Base-by-base conservation (phyloP, 1,284 basidiomycete species). In the Clitocybe nebularis region DNA sequence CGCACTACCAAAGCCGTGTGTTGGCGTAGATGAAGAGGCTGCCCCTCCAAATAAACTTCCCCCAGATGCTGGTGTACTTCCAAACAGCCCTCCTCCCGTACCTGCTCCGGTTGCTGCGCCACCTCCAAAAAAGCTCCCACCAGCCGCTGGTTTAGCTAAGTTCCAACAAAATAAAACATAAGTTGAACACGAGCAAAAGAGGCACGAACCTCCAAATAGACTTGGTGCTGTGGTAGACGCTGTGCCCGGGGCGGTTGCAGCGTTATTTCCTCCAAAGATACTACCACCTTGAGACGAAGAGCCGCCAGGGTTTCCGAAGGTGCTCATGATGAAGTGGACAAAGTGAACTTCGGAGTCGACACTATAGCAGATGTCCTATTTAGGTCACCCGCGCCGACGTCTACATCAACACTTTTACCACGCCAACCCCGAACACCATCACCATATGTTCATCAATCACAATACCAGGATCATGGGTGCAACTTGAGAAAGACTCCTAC, bases 1-100 rank as follows among this genome's bases (percentile, higher is more conserved):
- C n/a, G n/a, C 39, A 34, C 47, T 53, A 14, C 58, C 56, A 29
- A 62, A 59, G 9, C 59, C n/a, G 9, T 43, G 40, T 14, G 55
- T 39, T n/a, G n/a, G n/a, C n/a, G 48, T 28, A 2, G 44, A 21
- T 21, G 45, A 36, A 21, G 30, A 36, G 6, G 43, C 40, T 20
- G 39, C 29, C 28, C 43, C 46, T 5, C 47, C 48, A 21, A 60
- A 59, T 41, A 58, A 57, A 19, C 54, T 47, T 4, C 55, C 48
- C 16, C 51, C 51, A n/a, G n/a, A n/a, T n/a, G n/a, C n/a, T n/a
- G n/a, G n/a, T 19, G 34, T 17, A 25, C 41, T 36, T 28, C 45
- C 44, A 40, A 51, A 51, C 11, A 51, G 30, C 22, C 42, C 19
- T 26, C 44, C 46, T 36, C 50, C 44, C 8, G 45, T 25, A n/a